Evolutionary conservation across 192 early-diverging fungal genomes (phyloP).

Genomic region (Coemansia sp.): DNA sequence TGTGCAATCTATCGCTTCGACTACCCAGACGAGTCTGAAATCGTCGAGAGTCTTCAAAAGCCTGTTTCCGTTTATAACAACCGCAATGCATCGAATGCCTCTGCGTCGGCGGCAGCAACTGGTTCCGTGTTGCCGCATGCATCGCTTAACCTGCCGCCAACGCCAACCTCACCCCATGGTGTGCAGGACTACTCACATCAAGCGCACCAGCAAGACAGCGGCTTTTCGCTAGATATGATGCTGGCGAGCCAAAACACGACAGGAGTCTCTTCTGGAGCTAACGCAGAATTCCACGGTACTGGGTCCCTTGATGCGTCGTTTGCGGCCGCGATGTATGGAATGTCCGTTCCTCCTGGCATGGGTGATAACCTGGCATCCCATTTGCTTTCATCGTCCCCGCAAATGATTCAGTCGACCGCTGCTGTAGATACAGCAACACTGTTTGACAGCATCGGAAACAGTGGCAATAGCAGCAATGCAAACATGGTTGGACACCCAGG

Average conservation of each 20-base stretch:
- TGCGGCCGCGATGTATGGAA: conserved; percentile 42
- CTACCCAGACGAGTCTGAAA: conserved; percentile 27
- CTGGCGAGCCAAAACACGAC: conserved; percentile 14
- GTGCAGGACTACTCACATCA: conserved; percentile 44
- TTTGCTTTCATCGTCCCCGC: conserved; percentile 13
- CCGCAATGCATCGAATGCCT: conserved; percentile 6
- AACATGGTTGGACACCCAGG: neutral
- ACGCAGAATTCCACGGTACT: conserved; percentile 13
- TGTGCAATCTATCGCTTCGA: conserved; percentile 52
- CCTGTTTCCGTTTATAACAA: neutral
- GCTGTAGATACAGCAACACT: conserved; percentile 1
- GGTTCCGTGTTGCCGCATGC: conserved; percentile 6
- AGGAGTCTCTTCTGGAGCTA: conserved; percentile 3
- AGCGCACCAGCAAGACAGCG: conserved; percentile 15
- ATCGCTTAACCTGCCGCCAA: conserved; percentile 48
- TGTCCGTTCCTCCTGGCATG: conserved; percentile 25
- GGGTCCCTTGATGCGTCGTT: conserved; percentile 33
- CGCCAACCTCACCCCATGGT: conserved; percentile 32
- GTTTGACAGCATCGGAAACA: neutral
- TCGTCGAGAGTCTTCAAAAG: conserved; percentile 25
- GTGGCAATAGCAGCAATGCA: neutral
- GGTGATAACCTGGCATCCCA: conserved; percentile 15
- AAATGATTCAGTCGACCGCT: neutral
- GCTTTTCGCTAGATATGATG: conserved; percentile 39
- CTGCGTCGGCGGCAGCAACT: conserved; percentile 32